A percentile compares a stretch with the other conserved stretches of the same genome.
These are phyloP conservation scores for Aspergillus sp. DNA, from an alignment of 2,329 filamentous ascomycete genomes.

Conservation along the genomic window DNA sequence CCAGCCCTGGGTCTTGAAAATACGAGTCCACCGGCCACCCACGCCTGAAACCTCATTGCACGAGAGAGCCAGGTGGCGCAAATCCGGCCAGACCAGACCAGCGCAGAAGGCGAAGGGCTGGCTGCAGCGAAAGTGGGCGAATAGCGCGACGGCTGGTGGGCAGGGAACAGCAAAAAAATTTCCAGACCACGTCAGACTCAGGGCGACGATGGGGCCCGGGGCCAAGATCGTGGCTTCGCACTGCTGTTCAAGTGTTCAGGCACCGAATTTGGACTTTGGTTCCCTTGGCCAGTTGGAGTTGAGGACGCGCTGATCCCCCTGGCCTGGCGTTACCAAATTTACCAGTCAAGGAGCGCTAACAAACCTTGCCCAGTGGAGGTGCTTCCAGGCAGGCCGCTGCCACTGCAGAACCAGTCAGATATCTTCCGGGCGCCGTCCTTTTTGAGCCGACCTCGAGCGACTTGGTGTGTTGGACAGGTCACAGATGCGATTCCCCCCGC, in stretches of 20 bases:
- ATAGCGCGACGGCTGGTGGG: neutral
- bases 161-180: neutral
- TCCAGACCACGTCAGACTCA: conserved; percentile 9
- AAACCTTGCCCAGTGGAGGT: conserved; percentile 4
- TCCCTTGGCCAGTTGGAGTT: neutral
- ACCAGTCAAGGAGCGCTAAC: conserved; percentile 3
- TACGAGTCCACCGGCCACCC: neutral
- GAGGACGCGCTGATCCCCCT: conserved; percentile 8
- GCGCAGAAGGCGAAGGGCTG: neutral
- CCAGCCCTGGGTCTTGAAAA: neutral
- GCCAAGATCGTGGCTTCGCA: neutral
- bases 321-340: conserved; percentile 4
- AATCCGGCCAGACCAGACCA: conserved; percentile 3
- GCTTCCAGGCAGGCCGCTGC: neutral
- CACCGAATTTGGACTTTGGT: conserved; percentile 6
- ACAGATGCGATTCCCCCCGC: conserved; percentile 1
- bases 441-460: neutral
- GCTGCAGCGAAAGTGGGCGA: neutral
- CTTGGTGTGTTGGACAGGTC: conserved; percentile 7
- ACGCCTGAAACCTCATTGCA: conserved; percentile 5
- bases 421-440: neutral
- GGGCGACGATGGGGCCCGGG: neutral
- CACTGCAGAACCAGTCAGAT: conserved; percentile 3
- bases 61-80: neutral
- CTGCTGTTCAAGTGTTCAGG: neutral